Percentiles rank a stretch among this genome's conserved stretches.
Evolutionary conservation across 306 rosid species (phyloP).

Genomic region (Cicer judaicum): DNA sequence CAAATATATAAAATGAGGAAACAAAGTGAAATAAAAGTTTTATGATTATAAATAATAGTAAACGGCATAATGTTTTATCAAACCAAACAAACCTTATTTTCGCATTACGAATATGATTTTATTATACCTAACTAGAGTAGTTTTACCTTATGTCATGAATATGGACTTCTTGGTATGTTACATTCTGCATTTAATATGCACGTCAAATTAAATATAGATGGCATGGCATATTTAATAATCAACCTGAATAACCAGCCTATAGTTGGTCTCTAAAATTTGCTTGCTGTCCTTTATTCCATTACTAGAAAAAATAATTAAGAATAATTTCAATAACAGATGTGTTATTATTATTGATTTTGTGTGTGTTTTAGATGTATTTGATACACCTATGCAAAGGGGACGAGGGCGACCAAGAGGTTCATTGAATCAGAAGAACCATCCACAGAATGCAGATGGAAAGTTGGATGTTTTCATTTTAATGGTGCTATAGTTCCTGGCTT

Average conservation of each 20-base stretch:
- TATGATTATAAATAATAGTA: too few species aligned
- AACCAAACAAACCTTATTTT: background rate
- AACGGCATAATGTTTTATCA: too few species aligned
- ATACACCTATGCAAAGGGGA: constrained; percentile 26
- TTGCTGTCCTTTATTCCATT: constrained; percentile 20
- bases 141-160: too few species aligned
- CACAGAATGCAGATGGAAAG: constrained; percentile 40
- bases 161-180: too few species aligned
- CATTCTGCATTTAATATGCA: too few species aligned
- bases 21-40: too few species aligned
- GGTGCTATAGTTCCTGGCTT: constrained; percentile 33
- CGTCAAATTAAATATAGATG: background rate
- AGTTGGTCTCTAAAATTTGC: constrained; percentile 2
- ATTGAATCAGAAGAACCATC: constrained; percentile 12
- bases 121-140: background rate
- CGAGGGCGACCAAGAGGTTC: constrained; percentile 36
- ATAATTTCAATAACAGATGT: background rate
- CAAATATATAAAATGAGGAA: too few species aligned
- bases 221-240: background rate
- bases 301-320: background rate
- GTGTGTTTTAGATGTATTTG: constrained; percentile 9
- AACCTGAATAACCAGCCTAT: background rate
- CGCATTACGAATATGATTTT: background rate
- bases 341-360: background rate
- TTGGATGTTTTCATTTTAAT: constrained; percentile 30